Evolutionary conservation across 371 early-diverging fungal species (phyloP), one percentile per base, ranked within the genome.

Genomic region (Mortierella polycephala): DNA sequence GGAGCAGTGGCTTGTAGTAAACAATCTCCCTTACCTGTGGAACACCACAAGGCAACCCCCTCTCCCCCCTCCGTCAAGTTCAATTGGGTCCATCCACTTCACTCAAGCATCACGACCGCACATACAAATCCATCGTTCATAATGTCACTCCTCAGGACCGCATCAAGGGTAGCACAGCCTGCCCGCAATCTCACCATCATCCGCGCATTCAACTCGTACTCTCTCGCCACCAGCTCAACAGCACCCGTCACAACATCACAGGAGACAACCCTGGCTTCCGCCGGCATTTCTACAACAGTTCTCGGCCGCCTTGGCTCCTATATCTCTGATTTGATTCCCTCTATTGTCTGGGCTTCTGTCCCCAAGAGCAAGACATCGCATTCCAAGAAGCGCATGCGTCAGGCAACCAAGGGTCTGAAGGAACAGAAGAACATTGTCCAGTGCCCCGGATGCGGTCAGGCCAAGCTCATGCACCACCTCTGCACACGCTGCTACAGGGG

Each of bases 331-430:
- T 60, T 79, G 60, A 23, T 79, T 40, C 80, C 80, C 7, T 79
- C 88, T 12, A 83, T 94, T 51, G 85, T 93, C 57, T 89, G 90
- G 84, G 94, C 94, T 0, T 58, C 85, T n/a, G 95, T 91, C 50
- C 95, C 95, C 30, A 95, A 95, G 83, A 91, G 92, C 86, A 90
- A 92, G 83, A 94, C 95, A 0, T 93, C 95, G 20, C 94, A 95
- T 71, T 88, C 92, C 46, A 93, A 92, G 82, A 94, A 94, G 81
- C 92, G 95, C 64, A 94, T 92, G 93, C 88, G 95, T 72, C 88
- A 90, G 60, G 86, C 93, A 42, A 93, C 91, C 81, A 95, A 94
- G 81, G 92, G 91, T 39, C 83, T 94, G 62, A 88, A 90, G 82
- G 88, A 89, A 76, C 87, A 89, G 60, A 84, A 88, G 47, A 92